phyloP scores from a whole-genome alignment of 202 grass and related monocot species.

The Bolboschoenoplectus hybrid region DNA sequence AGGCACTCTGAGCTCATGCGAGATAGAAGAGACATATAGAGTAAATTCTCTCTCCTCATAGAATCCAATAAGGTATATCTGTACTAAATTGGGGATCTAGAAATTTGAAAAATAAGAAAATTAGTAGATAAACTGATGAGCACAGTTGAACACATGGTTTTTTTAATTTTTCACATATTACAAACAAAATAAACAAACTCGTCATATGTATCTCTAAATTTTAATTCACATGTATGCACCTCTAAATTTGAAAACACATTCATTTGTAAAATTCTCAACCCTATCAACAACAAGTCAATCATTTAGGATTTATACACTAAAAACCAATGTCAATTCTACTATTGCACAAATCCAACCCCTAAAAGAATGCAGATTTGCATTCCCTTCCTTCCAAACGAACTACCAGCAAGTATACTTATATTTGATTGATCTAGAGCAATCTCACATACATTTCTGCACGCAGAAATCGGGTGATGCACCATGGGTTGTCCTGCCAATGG shows the following conservation, averaged over 20 bases:
- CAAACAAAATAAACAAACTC: constrained; percentile 2
- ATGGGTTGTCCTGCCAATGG: constrained; percentile 97
- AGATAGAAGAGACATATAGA: constrained; percentile 96
- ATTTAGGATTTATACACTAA: background rate
- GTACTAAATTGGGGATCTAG: constrained; percentile 96
- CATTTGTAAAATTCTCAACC: constrained; percentile 11
- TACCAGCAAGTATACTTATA: background rate
- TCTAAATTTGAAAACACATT: background rate
- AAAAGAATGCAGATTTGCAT: background rate
- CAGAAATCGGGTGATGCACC: constrained; percentile 96
- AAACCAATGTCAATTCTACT: background rate
- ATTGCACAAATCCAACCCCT: background rate
- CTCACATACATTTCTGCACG: constrained; percentile 68
- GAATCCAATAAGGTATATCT: constrained; percentile 98
- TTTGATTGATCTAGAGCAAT: background rate
- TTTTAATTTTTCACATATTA: constrained; percentile 3
- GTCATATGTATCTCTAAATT: background rate
- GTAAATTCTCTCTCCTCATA: constrained; percentile 95
- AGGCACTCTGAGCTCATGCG: constrained; percentile 89
- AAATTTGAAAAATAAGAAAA: constrained; percentile 23
- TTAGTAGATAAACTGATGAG: background rate
- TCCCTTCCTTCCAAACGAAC: background rate
- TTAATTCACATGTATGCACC: background rate
- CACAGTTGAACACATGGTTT: background rate
- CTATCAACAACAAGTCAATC: background rate